Evolutionary conservation across 108 stramenopile species (phyloP).

Genomic region (Craspedostauros australis): DNA sequence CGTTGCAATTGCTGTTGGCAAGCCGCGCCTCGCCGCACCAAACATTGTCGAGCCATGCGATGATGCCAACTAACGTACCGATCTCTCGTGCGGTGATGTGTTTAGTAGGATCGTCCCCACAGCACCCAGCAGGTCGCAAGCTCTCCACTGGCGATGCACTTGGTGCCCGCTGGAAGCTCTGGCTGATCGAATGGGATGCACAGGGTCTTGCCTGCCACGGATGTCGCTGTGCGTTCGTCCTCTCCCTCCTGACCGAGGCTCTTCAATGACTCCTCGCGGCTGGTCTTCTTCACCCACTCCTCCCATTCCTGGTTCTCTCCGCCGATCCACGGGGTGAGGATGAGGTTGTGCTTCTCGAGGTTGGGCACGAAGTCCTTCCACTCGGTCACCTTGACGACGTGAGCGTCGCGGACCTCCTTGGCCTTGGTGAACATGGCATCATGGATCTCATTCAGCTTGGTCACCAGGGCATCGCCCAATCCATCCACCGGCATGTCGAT

Average conservation of each 20-base stretch:
- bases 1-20: too few relatives aligned
- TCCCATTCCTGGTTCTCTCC: conserved; percentile 91
- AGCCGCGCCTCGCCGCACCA: too few relatives aligned
- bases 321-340: conserved; percentile 96
- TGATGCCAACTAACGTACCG: too few relatives aligned
- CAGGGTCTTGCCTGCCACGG: conserved; percentile 97
- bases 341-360: conserved; percentile 89
- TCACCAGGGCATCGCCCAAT: conserved; percentile 40
- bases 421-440: conserved; percentile 88
- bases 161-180: conserved; percentile 90
- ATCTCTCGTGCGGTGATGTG: too few relatives aligned
- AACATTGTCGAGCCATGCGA: too few relatives aligned
- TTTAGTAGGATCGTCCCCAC: conserved; percentile 97
- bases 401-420: conserved; percentile 80
- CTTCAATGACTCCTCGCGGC: conserved; percentile 81
- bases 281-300: conserved; percentile 97
- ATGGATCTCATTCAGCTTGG: conserved; percentile 88
- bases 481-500: conserved; percentile 66
- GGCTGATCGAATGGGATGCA: conserved; percentile 98
- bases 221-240: conserved; percentile 88
- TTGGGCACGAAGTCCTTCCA: conserved; percentile 99
- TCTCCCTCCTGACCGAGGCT: conserved; percentile 66
- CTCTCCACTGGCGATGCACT: conserved; percentile 95
- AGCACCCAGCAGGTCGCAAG: conserved; percentile 97
- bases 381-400: conserved; percentile 87